phyloP scores from a whole-genome alignment of 2,329 filamentous ascomycete genomes.

The Curvularia sp. region DNA sequence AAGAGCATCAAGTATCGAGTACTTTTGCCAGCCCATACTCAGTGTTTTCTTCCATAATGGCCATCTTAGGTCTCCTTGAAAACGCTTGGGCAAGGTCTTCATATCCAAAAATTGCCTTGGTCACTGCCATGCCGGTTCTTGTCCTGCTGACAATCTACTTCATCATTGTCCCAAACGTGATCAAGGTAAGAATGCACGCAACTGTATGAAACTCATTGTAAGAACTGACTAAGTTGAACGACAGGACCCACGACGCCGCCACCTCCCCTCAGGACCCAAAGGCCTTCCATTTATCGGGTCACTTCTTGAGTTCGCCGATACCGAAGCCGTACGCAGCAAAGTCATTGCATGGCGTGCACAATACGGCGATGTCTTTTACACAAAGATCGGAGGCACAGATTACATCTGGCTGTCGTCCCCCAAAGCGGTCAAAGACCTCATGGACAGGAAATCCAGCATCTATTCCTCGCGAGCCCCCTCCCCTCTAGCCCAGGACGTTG shows the following conservation, averaged over 20 bases:
- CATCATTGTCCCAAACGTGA: constrained; percentile 39
- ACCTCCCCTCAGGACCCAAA: constrained; percentile 7
- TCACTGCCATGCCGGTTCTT: constrained; percentile 27
- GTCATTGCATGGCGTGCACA: constrained; percentile 46
- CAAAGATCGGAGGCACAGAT: constrained; percentile 52
- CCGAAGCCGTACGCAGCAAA: constrained; percentile 43
- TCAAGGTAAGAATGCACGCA: constrained; percentile 35
- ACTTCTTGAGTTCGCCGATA: constrained; percentile 48
- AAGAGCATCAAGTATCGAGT: no score
- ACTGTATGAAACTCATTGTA: not conserved
- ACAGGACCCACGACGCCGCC: constrained; percentile 34
- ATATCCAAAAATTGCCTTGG: constrained; percentile 22
- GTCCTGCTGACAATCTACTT: constrained; percentile 38
- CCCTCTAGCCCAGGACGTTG: constrained; percentile 50
- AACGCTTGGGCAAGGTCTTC: constrained; percentile 6
- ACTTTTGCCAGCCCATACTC: not conserved
- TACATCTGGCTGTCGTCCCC: constrained; percentile 56
- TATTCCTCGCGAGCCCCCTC: constrained; percentile 57
- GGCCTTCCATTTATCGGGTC: constrained; percentile 53
- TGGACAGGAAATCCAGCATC: constrained; percentile 61
- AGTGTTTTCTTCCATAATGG: constrained; percentile 12
- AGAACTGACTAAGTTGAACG: not conserved
- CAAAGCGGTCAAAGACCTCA: constrained; percentile 61
- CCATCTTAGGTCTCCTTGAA: constrained; percentile 16
- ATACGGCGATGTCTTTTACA: constrained; percentile 52